Evolutionary conservation across 495 filamentous ascomycete genomes (phyloP).

Genomic region (Aspergillus saccharolyticus): DNA sequence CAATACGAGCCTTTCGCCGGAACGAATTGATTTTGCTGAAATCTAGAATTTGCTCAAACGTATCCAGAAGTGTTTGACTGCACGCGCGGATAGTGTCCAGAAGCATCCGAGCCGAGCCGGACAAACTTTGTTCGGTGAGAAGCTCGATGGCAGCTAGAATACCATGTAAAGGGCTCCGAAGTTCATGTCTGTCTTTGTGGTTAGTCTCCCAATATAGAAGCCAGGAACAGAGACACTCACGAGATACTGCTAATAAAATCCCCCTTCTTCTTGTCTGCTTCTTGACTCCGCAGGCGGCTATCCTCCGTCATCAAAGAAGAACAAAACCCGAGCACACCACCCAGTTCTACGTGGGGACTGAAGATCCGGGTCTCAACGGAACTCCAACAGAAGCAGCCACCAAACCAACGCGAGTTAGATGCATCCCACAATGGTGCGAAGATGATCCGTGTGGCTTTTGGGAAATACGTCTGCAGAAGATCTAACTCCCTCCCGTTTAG

Average conservation of each 20-base stretch:
- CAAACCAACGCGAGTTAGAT: conserved; percentile 54
- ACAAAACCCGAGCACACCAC: conserved; percentile 49
- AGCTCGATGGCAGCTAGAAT: conserved; percentile 57
- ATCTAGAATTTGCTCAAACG: conserved; percentile 60
- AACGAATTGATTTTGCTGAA: conserved; percentile 51
- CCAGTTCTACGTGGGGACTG: conserved; percentile 19
- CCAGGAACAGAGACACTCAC: conserved; percentile 25
- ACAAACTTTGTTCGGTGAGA: conserved; percentile 47
- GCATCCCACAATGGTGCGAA: conserved; percentile 59
- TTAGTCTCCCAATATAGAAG: conserved; percentile 17
- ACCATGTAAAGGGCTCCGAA: conserved; percentile 60
- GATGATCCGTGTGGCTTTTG: conserved; percentile 22
- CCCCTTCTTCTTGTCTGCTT: conserved; percentile 47
- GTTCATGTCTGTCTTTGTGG: conserved; percentile 43
- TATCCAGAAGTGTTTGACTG: conserved; percentile 59
- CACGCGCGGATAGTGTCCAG: conserved; percentile 53
- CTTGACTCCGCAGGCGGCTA: conserved; percentile 40
- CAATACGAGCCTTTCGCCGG: not conserved
- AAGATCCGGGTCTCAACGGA: conserved; percentile 16
- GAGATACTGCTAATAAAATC: conserved; percentile 64
- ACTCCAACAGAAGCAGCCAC: conserved; percentile 54
- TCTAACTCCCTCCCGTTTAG: conserved; percentile 16
- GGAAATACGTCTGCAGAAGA: conserved; percentile 25
- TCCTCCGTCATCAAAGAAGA: conserved; percentile 58
- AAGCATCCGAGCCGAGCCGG: conserved; percentile 44